Conservation (phyloP, 495 filamentous ascomycete genomes). For the Lasiosphaeria miniovina region DNA sequence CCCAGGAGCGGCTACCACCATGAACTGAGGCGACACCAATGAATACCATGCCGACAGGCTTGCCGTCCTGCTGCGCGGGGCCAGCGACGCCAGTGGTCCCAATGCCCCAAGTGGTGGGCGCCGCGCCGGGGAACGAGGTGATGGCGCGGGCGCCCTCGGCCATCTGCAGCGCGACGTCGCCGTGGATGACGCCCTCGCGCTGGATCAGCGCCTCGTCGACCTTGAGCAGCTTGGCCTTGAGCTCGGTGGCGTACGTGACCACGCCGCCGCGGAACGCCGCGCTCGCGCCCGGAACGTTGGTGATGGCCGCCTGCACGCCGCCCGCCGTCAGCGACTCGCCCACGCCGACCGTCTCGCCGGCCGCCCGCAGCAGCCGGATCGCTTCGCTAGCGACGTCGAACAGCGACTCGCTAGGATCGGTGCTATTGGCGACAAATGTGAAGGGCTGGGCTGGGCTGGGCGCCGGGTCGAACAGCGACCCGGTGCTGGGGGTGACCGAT, state of each 20-base stretch:
- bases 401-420: slow-evolving; percentile 11
- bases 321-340: slow-evolving; percentile 35
- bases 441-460: not conserved
- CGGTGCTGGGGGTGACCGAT: not conserved
- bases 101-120: slow-evolving; percentile 27
- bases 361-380: slow-evolving; percentile 17
- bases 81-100: slow-evolving; percentile 34
- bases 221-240: slow-evolving; percentile 25
- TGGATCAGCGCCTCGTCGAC: slow-evolving; percentile 28
- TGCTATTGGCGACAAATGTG: not conserved
- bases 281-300: slow-evolving; percentile 27
- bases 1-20: slow-evolving; percentile 13
- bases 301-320: slow-evolving; percentile 24
- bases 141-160: too few species aligned
- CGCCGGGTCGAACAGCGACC: not conserved
- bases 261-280: slow-evolving; percentile 30
- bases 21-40: slow-evolving; percentile 22
- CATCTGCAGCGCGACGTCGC: slow-evolving; percentile 20
- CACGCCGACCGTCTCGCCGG: slow-evolving; percentile 22
- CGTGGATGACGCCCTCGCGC: slow-evolving; percentile 30
- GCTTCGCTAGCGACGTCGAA: slow-evolving; percentile 20
- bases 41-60: slow-evolving; percentile 27
- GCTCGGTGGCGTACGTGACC: slow-evolving; percentile 31
- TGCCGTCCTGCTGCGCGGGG: slow-evolving; percentile 27
- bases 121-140: slow-evolving; percentile 4